A percentile compares a stretch with the other conserved stretches of the same genome.
These are phyloP conservation scores for Sporisorium scitamineum DNA, from an alignment of 1,284 basidiomycete species.

Conservation along the genomic window DNA sequence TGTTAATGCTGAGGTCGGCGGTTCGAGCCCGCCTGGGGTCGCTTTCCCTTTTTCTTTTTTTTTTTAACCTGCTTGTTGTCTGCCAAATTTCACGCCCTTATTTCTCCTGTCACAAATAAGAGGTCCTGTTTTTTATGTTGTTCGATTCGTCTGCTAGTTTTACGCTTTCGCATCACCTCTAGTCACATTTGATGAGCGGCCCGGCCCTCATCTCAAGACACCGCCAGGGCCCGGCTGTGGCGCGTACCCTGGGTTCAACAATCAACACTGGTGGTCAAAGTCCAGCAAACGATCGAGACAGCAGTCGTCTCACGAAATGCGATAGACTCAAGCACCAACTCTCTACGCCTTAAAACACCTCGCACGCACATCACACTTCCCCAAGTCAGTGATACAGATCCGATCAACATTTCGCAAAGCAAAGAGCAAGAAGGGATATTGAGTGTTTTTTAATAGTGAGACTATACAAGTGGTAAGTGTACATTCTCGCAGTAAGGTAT, in stretches of 20 bases:
- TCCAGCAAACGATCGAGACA: too few relatives aligned
- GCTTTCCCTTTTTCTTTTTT: slow-evolving; percentile 9
- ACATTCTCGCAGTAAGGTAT: neutral
- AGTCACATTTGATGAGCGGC: too few relatives aligned
- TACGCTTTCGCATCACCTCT: neutral
- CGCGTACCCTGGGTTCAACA: too few relatives aligned
- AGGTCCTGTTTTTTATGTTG: neutral
- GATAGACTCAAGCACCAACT: neutral
- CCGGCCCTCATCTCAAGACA: neutral
- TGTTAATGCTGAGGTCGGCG: slow-evolving; percentile 62
- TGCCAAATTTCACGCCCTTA: neutral
- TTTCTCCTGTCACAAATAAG: neutral
- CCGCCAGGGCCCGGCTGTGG: too few relatives aligned
- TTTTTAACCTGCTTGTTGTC: too few relatives aligned
- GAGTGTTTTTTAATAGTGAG: neutral
- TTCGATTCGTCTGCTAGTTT: neutral
- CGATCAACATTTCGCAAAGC: slow-evolving; percentile 7
- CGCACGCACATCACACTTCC: neutral
- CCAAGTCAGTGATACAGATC: slow-evolving; percentile 2
- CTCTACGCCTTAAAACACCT: neutral
- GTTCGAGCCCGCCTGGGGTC: slow-evolving; percentile 59
- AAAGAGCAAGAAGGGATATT: neutral
- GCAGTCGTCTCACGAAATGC: too few relatives aligned
- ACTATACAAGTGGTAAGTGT: neutral
- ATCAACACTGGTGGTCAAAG: too few relatives aligned